Percentiles rank a stretch among this genome's conserved stretches.
These are phyloP conservation scores for Cyberlindnera bimundalis DNA, from an alignment of 805 yeast genomes.

Conservation along the genomic window DNA sequence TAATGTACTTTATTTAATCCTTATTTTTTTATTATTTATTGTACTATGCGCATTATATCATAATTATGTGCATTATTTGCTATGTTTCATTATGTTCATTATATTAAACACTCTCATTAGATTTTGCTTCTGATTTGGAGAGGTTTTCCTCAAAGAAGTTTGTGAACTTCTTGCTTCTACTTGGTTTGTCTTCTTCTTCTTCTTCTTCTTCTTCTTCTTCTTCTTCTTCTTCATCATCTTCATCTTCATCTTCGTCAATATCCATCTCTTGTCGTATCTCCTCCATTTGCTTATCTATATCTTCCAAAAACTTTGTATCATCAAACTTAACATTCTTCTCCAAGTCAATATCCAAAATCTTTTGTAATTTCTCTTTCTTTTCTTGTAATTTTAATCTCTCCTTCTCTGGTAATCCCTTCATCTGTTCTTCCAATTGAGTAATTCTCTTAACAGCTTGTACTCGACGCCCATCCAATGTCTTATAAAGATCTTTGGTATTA, in stretches of 20 bases:
- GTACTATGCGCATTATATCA: too few species aligned
- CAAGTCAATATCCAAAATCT: slow-evolving; percentile 31
- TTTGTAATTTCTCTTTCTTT: slow-evolving; percentile 36
- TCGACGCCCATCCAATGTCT: slow-evolving; percentile 40
- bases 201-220: slow-evolving; percentile 8
- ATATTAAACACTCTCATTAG: not conserved
- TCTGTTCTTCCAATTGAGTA: slow-evolving; percentile 32
- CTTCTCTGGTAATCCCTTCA: slow-evolving; percentile 18
- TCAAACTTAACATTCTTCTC: slow-evolving; percentile 32
- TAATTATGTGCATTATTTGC: too few species aligned
- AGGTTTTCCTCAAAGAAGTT: slow-evolving; percentile 3
- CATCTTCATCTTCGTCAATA: slow-evolving; percentile 6
- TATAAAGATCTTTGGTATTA: slow-evolving; percentile 31
- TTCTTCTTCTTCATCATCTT: slow-evolving; percentile 4
- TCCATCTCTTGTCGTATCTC: slow-evolving; percentile 29
- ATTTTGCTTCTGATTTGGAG: not conserved
- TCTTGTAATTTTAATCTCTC: slow-evolving; percentile 26
- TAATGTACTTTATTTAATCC: not conserved
- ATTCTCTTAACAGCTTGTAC: slow-evolving; percentile 35
- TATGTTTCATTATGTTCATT: too few species aligned
- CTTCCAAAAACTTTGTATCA: slow-evolving; percentile 36
- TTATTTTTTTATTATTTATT: too few species aligned
- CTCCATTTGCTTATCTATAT: slow-evolving; percentile 35
- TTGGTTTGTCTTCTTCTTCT: not conserved
- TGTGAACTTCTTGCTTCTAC: not conserved